Base-by-base conservation (phyloP, 164 flowering plant species). In the Berberis thunbergii region DNA sequence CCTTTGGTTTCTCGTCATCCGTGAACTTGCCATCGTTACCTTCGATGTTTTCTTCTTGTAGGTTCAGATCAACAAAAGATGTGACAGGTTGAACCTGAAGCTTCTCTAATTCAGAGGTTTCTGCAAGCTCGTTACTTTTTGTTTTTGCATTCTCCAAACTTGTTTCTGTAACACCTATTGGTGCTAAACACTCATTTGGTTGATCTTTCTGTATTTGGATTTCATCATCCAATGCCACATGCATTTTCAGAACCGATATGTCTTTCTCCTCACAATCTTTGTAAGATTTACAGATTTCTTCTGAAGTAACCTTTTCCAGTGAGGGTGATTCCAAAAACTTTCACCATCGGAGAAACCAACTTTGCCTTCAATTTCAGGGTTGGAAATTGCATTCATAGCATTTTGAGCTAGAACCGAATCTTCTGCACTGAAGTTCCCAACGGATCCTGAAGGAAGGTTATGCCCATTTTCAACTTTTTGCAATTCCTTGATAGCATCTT, bases 281-380 rank as follows among this genome's bases (percentile, higher is more conserved):
- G 49, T 75, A 59, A 59, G 64, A 26, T 63, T 40, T 65, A 64
- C 60, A 57, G 41, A 60, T 66, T 46, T 73, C 76, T 65, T 70
- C 68, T 53, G 42, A 5, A 45, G 71, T 63, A 71, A 64, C 61
- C 39, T 59, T 68, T 59, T 70, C 52, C 60, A 50, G 63, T 39
- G 79, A 61, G 64, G 78, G 64, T 72, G 81, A 71, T 76, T 53
- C 66, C 40, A 69, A 73, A 76, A 73, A 66, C 46, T 68, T 56
- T 58, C 78, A 68, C 81, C 76, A 64, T 76, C 74, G 2, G 60
- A 43, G 66, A 59, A 60, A 70, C 54, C 75, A 55, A 43, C 53
- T 48, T 68, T 66, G 65, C 53, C 66, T 69, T 59, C 61, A 45
- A 12, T n/a, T 54, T 57, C 54, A 8, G 67, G 69, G 44, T 45